phyloP scores from a whole-genome alignment of 2,329 filamentous ascomycete genomes.

The Fusarium coffeatum region DNA sequence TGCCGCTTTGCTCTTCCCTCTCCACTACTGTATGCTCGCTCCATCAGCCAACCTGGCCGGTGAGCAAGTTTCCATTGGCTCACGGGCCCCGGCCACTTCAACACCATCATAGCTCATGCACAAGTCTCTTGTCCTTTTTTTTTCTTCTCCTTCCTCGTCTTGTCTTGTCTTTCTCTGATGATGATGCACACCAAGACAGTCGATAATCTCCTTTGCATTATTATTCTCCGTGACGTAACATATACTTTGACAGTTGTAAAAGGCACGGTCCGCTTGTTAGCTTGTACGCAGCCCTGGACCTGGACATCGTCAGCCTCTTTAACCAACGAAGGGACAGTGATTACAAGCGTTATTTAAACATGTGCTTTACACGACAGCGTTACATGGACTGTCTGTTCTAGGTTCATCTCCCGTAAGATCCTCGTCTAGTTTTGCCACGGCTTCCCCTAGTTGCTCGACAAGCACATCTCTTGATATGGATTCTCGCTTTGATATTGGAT shows the following conservation, averaged over 20 bases:
- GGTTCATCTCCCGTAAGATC: slow-evolving; percentile 32
- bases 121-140: slow-evolving; percentile 15
- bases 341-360: slow-evolving; percentile 7
- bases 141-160: background rate
- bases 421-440: slow-evolving; percentile 23
- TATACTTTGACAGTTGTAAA: background rate
- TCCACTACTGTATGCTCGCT: slow-evolving; percentile 34
- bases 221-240: slow-evolving; percentile 11
- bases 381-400: slow-evolving; percentile 21
- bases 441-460: slow-evolving; percentile 1
- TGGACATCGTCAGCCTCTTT: slow-evolving; percentile 4
- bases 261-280: slow-evolving; percentile 23
- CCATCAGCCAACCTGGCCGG: slow-evolving; percentile 45
- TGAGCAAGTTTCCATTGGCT: slow-evolving; percentile 63
- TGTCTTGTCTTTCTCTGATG: background rate
- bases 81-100: slow-evolving; percentile 35
- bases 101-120: slow-evolving; percentile 35
- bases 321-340: slow-evolving; percentile 18
- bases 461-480: slow-evolving; percentile 2
- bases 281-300: background rate
- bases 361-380: slow-evolving; percentile 18
- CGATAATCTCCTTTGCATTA: background rate
- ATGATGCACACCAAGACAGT: slow-evolving; percentile 7
- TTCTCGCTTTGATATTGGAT: slow-evolving; percentile 1
- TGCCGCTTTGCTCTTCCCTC: slow-evolving; percentile 23